Evolutionary conservation across 345 rosid species (phyloP).

Genomic region (Brassica carinata): DNA sequence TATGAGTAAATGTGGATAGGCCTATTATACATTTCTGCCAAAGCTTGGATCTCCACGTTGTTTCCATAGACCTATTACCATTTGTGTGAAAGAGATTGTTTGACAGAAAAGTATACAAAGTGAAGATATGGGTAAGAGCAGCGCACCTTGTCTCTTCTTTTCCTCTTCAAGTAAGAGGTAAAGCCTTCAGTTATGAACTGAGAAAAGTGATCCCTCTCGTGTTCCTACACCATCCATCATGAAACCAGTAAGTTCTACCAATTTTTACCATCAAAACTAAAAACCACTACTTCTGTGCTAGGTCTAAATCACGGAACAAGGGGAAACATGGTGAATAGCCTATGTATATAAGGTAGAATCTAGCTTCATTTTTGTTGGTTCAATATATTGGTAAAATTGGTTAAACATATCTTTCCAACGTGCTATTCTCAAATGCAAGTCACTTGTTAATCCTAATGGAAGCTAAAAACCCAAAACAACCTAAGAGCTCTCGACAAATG

Average conservation of each 20-base stretch:
- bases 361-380: not conserved
- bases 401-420: not conserved
- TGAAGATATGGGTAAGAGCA: not conserved
- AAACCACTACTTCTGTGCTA: not conserved
- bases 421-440: constrained; percentile 2
- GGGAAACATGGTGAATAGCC: not conserved
- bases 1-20: constrained; percentile 97
- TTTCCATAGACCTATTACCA: constrained; percentile 87
- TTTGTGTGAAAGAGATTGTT: constrained; percentile 1
- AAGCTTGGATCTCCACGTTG: constrained; percentile 94
- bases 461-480: not conserved
- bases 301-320: constrained; percentile 7
- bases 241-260: constrained; percentile 11
- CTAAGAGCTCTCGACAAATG: not conserved
- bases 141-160: constrained; percentile 94
- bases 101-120: not conserved
- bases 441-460: constrained; percentile 6
- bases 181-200: constrained; percentile 95
- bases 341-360: not conserved
- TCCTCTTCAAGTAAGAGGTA: constrained; percentile 93
- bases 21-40: constrained; percentile 95
- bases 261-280: constrained; percentile 9
- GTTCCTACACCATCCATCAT: constrained; percentile 58
- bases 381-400: not conserved
- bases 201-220: constrained; percentile 96